A percentile compares a stretch with the other conserved stretches of the same genome.
These are phyloP conservation scores for Phaseolus coccineus DNA, from an alignment of 331 rosid species.

Conservation along the genomic window DNA sequence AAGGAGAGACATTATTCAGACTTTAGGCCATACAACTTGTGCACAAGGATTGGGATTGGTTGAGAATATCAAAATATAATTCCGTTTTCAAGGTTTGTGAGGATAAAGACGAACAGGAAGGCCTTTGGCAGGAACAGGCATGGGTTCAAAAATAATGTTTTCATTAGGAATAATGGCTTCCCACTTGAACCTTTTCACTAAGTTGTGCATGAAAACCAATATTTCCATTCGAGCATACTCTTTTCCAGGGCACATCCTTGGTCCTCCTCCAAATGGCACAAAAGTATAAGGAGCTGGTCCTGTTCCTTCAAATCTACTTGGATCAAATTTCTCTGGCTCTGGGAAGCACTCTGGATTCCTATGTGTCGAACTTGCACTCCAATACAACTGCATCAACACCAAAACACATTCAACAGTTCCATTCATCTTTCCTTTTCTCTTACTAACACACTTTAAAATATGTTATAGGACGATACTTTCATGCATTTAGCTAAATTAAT, in stretches of 20 bases:
- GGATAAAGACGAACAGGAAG: slow-evolving; percentile 77
- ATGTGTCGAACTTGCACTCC: slow-evolving; percentile 78
- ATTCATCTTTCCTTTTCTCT: no score
- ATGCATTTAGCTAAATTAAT: no score
- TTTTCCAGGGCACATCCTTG: slow-evolving; percentile 83
- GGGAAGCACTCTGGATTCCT: slow-evolving; percentile 54
- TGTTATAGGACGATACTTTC: no score
- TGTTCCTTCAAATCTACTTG: slow-evolving; percentile 67
- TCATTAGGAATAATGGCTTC: slow-evolving; percentile 59
- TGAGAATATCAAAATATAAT: no score
- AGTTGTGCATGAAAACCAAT: slow-evolving; percentile 68
- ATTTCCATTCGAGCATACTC: slow-evolving; percentile 81
- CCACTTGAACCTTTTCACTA: slow-evolving; percentile 50
- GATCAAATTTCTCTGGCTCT: slow-evolving; percentile 69
- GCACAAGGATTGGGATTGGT: no score
- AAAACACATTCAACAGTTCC: neutral
- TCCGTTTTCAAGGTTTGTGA: slow-evolving; percentile 21
- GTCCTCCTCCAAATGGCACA: slow-evolving; percentile 88
- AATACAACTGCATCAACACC: slow-evolving; percentile 50
- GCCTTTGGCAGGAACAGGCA: slow-evolving; percentile 64
- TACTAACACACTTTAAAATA: no score
- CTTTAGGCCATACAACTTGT: no score
- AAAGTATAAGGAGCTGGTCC: slow-evolving; percentile 76
- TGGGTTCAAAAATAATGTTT: slow-evolving; percentile 56
- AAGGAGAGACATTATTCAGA: no score